Conservation (phyloP, 805 yeast genomes). For the Candida gorgasii region DNA sequence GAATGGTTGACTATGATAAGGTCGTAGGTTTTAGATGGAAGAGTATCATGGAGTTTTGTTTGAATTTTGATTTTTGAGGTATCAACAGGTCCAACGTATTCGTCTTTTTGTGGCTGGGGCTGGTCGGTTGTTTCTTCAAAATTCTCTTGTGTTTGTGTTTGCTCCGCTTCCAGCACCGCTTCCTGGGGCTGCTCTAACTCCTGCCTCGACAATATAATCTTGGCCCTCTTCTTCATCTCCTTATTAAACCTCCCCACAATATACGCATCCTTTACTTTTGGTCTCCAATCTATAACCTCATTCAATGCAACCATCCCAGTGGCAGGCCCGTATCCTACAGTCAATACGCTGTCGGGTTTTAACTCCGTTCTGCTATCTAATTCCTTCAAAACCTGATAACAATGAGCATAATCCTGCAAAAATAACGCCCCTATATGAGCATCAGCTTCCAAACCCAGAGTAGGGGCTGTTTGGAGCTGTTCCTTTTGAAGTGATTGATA, state of each 20-base stretch:
- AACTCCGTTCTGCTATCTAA: slow-evolving; percentile 60
- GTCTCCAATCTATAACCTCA: slow-evolving; percentile 69
- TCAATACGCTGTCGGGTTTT: slow-evolving; percentile 67
- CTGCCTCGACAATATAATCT: slow-evolving; percentile 72
- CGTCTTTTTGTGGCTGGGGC: too few species aligned
- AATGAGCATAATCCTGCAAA: slow-evolving; percentile 75
- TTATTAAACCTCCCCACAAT: slow-evolving; percentile 57
- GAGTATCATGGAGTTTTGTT: slow-evolving; percentile 54
- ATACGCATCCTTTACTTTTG: slow-evolving; percentile 67
- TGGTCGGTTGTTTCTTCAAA: neutral
- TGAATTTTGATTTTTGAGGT: slow-evolving; percentile 54
- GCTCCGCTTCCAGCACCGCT: neutral
- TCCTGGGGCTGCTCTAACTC: slow-evolving; percentile 34
- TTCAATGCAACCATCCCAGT: slow-evolving; percentile 88
- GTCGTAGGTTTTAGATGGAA: slow-evolving; percentile 67
- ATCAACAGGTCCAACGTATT: slow-evolving; percentile 49
- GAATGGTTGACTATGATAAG: slow-evolving; percentile 83
- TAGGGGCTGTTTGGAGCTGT: slow-evolving; percentile 53
- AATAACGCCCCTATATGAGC: slow-evolving; percentile 80
- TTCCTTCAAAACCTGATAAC: slow-evolving; percentile 66
- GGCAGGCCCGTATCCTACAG: slow-evolving; percentile 88
- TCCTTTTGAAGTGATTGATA: slow-evolving; percentile 53
- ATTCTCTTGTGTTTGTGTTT: slow-evolving; percentile 4
- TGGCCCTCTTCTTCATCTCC: slow-evolving; percentile 81
- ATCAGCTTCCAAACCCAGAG: slow-evolving; percentile 58